Evolutionary conservation across 306 rosid genomes (phyloP).

Genomic region (Lathyrus tuberosus): DNA sequence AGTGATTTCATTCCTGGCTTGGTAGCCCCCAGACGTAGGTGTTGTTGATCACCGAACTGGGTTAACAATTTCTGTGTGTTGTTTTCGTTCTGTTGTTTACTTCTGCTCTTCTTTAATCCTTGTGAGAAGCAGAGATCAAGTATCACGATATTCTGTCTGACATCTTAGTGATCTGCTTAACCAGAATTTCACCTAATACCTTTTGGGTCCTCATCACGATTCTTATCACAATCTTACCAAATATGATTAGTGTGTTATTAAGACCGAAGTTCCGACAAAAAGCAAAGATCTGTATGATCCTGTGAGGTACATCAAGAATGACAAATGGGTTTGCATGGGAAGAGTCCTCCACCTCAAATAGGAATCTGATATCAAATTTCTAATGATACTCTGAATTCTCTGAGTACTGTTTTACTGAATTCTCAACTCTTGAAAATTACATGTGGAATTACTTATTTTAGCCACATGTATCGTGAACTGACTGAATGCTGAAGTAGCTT

Average conservation of each 20-base stretch:
- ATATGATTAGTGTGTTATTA: not conserved
- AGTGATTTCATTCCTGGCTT: no score
- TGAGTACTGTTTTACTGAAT: conserved; percentile 2
- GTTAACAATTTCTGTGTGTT: no score
- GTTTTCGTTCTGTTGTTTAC: no score
- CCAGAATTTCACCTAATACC: no score
- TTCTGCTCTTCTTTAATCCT: no score
- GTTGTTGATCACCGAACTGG: no score
- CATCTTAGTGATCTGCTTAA: no score
- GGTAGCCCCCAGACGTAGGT: no score
- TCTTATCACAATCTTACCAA: not conserved
- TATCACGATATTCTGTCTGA: no score
- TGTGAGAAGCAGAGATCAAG: no score
- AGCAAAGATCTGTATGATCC: not conserved
- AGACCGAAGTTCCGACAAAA: conserved; percentile 5
- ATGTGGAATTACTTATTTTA: not conserved
- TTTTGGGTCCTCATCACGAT: not conserved
- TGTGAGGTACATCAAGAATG: not conserved
- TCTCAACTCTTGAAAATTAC: conserved; percentile 15
- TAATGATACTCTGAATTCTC: not conserved
- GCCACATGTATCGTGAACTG: conserved; percentile 15
- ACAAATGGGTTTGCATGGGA: not conserved
- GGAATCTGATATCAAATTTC: conserved; percentile 3
- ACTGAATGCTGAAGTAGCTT: not conserved
- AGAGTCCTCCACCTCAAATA: conserved; percentile 5